phyloP scores from a whole-genome alignment of 2,329 filamentous ascomycete genomes.

The Davidsoniella eucalypti region DNA sequence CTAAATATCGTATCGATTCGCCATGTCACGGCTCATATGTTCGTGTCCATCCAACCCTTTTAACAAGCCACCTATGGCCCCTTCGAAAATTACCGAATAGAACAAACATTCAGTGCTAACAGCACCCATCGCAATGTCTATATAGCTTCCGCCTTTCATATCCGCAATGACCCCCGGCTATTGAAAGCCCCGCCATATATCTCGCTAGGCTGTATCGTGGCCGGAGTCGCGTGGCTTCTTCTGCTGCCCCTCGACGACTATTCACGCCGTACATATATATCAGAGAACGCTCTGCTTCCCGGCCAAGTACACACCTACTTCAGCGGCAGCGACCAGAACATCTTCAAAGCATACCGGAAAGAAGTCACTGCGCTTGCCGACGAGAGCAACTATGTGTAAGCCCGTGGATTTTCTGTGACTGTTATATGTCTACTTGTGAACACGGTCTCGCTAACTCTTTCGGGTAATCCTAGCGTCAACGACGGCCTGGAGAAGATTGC shows the following conservation, averaged over 20 bases:
- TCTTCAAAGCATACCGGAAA: constrained; percentile 77
- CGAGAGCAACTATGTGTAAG: constrained; percentile 36
- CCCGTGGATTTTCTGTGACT: background rate
- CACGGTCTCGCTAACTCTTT: background rate
- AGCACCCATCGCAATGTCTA: background rate
- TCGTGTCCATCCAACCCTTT: background rate
- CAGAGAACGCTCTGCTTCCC: constrained; percentile 87
- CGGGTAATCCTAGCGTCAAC: constrained; percentile 33
- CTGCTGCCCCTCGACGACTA: constrained; percentile 81
- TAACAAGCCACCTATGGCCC: background rate
- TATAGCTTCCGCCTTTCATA: constrained; percentile 43
- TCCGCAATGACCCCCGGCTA: constrained; percentile 67
- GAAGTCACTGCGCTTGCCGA: constrained; percentile 53
- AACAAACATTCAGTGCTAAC: background rate
- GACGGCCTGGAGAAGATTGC: constrained; percentile 62
- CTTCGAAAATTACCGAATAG: background rate
- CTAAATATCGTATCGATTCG: background rate
- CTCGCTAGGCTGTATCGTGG: constrained; percentile 65
- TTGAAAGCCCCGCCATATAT: constrained; percentile 76
- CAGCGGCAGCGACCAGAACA: constrained; percentile 84
- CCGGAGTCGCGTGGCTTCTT: constrained; percentile 80
- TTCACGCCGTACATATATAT: constrained; percentile 86
- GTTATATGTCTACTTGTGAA: background rate
- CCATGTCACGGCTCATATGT: constrained; percentile 13
- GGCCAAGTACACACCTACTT: constrained; percentile 98